A percentile compares a stretch with the other conserved stretches of the same genome.
phyloP scores from a whole-genome alignment of 1,284 basidiomycete genomes.

The Papiliotrema nemorosa region DNA sequence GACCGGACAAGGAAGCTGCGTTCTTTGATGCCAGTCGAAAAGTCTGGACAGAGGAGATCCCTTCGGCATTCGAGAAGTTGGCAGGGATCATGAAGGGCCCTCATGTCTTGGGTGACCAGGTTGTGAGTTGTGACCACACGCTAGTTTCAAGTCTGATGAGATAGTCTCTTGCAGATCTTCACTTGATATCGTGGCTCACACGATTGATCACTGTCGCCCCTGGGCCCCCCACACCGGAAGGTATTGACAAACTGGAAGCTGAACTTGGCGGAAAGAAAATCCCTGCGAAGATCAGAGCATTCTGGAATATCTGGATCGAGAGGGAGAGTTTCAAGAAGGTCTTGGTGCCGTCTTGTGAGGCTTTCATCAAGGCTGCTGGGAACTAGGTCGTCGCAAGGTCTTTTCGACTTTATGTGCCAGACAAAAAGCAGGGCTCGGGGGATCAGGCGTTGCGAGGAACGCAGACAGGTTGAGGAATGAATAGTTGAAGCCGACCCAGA shows the following conservation, averaged over 20 bases:
- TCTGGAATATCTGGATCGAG: conserved; percentile 66
- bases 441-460: too few relatives aligned
- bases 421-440: too few relatives aligned
- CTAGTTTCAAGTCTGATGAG: not conserved
- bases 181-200: conserved; percentile 72
- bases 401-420: not conserved
- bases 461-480: too few relatives aligned
- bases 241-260: conserved; percentile 36
- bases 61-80: conserved; percentile 52
- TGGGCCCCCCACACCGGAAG: conserved; percentile 53
- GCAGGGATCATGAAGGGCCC: conserved; percentile 67
- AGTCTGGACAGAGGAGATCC: conserved; percentile 54
- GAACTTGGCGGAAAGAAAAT: conserved; percentile 34
- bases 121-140: conserved; percentile 39
- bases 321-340: conserved; percentile 67
- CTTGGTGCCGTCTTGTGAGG: conserved; percentile 1
- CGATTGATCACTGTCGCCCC: conserved; percentile 61
- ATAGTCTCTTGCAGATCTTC: conserved; percentile 73
- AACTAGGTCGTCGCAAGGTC: not conserved
- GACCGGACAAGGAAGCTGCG: conserved; percentile 30
- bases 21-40: conserved; percentile 47
- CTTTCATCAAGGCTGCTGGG: conserved; percentile 8
- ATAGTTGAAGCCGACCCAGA: too few relatives aligned
- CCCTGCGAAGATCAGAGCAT: conserved; percentile 41
- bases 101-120: conserved; percentile 61